A percentile compares a stretch with the other conserved stretches of the same genome.
Conservation (phyloP, 768 basidiomycete genomes). For the Mycena venus region DNA sequence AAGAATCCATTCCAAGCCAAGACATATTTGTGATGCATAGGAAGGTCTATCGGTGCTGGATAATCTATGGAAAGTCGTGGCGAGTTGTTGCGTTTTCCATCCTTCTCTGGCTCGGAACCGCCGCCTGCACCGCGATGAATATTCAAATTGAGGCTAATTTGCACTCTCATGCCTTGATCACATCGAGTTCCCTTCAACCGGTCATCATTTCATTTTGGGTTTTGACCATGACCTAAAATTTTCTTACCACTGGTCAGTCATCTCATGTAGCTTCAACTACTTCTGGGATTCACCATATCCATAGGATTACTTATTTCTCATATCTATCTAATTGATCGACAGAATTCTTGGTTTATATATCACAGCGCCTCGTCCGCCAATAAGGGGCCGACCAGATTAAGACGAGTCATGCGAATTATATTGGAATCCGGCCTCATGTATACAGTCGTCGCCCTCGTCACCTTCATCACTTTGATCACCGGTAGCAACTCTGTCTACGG, state of each 20-base stretch:
- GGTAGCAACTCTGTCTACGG: conserved; percentile 4
- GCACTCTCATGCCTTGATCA: neutral
- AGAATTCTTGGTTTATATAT: neutral
- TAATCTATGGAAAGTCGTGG: conserved; percentile 19
- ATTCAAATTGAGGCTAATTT: conserved; percentile 7
- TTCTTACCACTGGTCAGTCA: conserved; percentile 5
- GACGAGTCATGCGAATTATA: neutral
- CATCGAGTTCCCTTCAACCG: neutral
- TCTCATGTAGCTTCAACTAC: neutral
- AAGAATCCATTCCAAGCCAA: neutral
- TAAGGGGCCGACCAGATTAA: neutral
- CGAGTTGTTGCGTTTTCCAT: neutral
- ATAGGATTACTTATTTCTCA: neutral
- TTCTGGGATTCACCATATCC: neutral
- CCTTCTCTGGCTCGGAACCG: neutral
- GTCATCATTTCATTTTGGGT: conserved; percentile 2
- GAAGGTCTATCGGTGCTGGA: conserved; percentile 21
- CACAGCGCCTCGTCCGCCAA: neutral
- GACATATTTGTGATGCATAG: neutral
- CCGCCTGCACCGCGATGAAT: neutral
- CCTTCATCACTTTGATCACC: neutral
- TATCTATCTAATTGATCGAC: conserved; percentile 7
- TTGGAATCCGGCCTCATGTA: conserved; percentile 25
- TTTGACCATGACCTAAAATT: conserved; percentile 15
- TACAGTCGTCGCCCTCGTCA: neutral